These are phyloP conservation scores for Brasenia schreberi DNA, from an alignment of 164 flowering plant species.

Conservation along the genomic window DNA sequence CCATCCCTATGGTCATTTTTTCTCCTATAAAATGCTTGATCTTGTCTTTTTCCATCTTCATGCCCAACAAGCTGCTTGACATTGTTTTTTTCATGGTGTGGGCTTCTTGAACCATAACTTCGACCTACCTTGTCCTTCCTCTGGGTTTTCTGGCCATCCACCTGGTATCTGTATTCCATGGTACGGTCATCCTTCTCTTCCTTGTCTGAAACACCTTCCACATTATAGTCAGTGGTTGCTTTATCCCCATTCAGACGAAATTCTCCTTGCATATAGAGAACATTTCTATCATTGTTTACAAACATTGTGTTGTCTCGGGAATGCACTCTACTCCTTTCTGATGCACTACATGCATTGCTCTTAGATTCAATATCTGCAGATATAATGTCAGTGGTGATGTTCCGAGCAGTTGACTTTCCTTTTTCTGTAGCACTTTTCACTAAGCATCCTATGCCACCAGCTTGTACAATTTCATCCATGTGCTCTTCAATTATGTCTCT, in stretches of 20 bases:
- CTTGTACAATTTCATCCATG: slow-evolving; percentile 73
- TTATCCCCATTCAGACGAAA: slow-evolving; percentile 6
- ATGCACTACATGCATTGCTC: slow-evolving; percentile 6
- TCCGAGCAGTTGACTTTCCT: slow-evolving; percentile 7
- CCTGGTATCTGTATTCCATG: not conserved
- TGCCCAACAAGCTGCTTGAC: slow-evolving; percentile 1
- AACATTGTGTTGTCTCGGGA: slow-evolving; percentile 3
- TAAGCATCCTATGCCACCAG: slow-evolving; percentile 62
- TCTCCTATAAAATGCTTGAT: slow-evolving; percentile 4
- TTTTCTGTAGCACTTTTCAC: slow-evolving; percentile 29
- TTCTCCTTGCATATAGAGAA: slow-evolving; percentile 1
- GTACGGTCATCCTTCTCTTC: not conserved
- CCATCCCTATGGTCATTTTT: slow-evolving; percentile 11
- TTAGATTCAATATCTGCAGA: slow-evolving; percentile 6
- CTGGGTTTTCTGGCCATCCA: not conserved
- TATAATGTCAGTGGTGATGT: slow-evolving; percentile 8
- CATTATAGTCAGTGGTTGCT: slow-evolving; percentile 9
- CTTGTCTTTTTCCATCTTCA: slow-evolving; percentile 15
- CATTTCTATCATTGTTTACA: slow-evolving; percentile 1
- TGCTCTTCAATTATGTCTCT: slow-evolving; percentile 78
- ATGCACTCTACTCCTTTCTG: slow-evolving; percentile 10
- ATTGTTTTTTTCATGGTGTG: slow-evolving; percentile 17
- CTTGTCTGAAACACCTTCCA: slow-evolving; percentile 12
- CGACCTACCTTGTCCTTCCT: slow-evolving; percentile 9
- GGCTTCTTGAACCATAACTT: slow-evolving; percentile 26